phyloP scores from a whole-genome alignment of 257 asterid genomes.

The Gentiana straminea region DNA sequence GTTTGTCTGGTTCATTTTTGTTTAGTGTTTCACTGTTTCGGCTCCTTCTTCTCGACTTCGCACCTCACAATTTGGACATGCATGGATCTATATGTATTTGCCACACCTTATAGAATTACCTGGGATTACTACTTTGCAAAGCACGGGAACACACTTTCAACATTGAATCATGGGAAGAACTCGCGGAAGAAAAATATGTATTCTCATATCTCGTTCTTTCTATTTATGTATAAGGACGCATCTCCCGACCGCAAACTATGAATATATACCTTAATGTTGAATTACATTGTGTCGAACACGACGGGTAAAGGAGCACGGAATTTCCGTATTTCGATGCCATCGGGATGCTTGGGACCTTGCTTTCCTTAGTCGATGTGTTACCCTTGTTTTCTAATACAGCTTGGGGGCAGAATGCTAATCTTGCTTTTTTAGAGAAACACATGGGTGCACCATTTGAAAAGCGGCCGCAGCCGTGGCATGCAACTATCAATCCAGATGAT shows the following conservation, averaged over 20 bases:
- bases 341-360: conserved; percentile 99
- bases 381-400: conserved; percentile 90
- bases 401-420: conserved; percentile 96
- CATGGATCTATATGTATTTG: conserved; percentile 96
- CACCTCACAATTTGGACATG: conserved; percentile 99
- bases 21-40: background rate
- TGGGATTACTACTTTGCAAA: conserved; percentile 96
- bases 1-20: background rate
- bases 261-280: no score
- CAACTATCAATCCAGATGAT: conserved; percentile 66
- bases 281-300: conserved; percentile 9
- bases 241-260: background rate
- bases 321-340: conserved; percentile 97
- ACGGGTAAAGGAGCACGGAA: conserved; percentile 92
- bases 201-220: conserved; percentile 4
- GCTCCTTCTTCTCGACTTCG: conserved; percentile 39
- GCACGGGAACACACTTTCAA: conserved; percentile 67
- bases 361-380: conserved; percentile 87
- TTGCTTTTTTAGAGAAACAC: conserved; percentile 80
- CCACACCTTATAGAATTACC: conserved; percentile 89
- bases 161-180: conserved; percentile 93
- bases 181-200: conserved; percentile 91
- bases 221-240: background rate
- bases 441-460: conserved; percentile 92
- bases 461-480: conserved; percentile 59